Conservation (phyloP, 768 basidiomycete genomes). For the Mycena galericulata region DNA sequence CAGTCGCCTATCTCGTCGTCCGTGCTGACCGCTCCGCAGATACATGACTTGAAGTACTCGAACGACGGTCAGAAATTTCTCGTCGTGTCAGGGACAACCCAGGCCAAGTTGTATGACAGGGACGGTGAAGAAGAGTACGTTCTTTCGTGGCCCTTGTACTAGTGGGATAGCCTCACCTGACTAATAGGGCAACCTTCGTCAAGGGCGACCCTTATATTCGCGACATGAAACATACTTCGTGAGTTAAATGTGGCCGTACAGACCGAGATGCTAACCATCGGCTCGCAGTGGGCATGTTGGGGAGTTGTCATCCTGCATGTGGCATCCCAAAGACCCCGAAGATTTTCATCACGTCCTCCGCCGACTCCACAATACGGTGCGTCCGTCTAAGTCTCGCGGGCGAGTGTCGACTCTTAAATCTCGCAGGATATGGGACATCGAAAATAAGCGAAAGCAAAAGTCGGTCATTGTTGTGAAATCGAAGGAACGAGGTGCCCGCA, state of each 20-base stretch:
- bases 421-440: constrained; percentile 93
- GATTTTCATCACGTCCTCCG: constrained; percentile 92
- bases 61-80: constrained; percentile 89
- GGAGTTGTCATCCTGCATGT: constrained; percentile 89
- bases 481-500: constrained; percentile 93
- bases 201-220: constrained; percentile 99
- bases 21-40: constrained; percentile 55
- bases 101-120: constrained; percentile 90
- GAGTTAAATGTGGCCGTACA: constrained; percentile 46
- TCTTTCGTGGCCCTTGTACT: constrained; percentile 24
- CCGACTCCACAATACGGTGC: constrained; percentile 94
- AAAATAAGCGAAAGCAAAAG: constrained; percentile 94
- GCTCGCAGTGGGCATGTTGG: constrained; percentile 88
- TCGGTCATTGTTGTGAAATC: constrained; percentile 96
- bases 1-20: constrained; percentile 18
- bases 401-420: constrained; percentile 1
- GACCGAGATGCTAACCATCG: constrained; percentile 12
- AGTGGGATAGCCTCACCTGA: constrained; percentile 62
- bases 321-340: constrained; percentile 92
- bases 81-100: constrained; percentile 87
- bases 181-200: constrained; percentile 76
- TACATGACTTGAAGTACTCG: constrained; percentile 92
- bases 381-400: constrained; percentile 25
- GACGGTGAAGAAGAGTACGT: constrained; percentile 95
- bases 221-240: constrained; percentile 99